phyloP scores from a whole-genome alignment of 805 yeast species.

The Candida bentonensis region DNA sequence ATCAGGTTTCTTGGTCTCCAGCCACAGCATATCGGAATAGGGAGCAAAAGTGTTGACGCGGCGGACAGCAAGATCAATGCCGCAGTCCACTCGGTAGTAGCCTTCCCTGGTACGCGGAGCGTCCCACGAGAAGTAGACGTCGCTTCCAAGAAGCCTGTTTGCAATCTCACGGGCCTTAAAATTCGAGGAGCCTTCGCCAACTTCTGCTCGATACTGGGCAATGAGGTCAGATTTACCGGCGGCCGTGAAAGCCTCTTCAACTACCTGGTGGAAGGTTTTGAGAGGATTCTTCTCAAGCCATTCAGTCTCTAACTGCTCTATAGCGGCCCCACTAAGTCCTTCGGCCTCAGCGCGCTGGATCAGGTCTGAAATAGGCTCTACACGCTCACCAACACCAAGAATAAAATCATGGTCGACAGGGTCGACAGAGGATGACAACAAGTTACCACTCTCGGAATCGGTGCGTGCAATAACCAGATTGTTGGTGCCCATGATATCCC shows the following conservation, averaged over 20 bases:
- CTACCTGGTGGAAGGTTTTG: conserved; percentile 39
- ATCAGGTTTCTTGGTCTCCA: conserved; percentile 48
- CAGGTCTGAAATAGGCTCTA: conserved; percentile 32
- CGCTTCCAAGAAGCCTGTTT: conserved; percentile 19
- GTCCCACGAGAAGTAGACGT: conserved; percentile 41
- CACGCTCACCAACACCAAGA: conserved; percentile 30
- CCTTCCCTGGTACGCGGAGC: conserved; percentile 48
- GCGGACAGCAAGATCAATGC: conserved; percentile 40
- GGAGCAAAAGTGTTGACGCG: conserved; percentile 43
- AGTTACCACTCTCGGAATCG: conserved; percentile 41
- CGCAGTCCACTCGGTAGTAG: conserved; percentile 33
- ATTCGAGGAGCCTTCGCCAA: conserved; percentile 19
- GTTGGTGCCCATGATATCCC: conserved; percentile 50
- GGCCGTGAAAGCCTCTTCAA: conserved; percentile 18
- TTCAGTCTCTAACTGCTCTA: conserved; percentile 28
- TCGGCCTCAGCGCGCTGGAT: conserved; percentile 28
- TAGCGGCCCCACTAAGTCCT: conserved; percentile 24
- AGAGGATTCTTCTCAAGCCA: conserved; percentile 33
- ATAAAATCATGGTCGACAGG: conserved; percentile 44
- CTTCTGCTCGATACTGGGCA: conserved; percentile 16
- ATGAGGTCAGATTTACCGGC: conserved; percentile 19
- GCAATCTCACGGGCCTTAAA: conserved; percentile 17
- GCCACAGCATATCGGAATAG: conserved; percentile 46
- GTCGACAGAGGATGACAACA: conserved; percentile 38
- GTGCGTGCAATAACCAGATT: conserved; percentile 48